Conservation (phyloP, 1,284 basidiomycete genomes). For the Rugosomyces carneus region DNA sequence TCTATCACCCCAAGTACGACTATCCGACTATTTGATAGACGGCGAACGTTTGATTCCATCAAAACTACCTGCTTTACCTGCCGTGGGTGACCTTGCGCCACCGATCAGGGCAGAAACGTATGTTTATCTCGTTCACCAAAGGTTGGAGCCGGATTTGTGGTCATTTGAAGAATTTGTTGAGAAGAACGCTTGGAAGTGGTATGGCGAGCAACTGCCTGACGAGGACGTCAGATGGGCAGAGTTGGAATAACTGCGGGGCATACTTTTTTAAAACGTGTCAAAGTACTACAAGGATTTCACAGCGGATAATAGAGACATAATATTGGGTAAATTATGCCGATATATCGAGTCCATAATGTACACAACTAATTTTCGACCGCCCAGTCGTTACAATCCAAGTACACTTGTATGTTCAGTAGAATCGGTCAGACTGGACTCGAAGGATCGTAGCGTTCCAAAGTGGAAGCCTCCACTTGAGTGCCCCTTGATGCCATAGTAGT, state of each 20-base stretch:
- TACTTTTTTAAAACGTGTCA: too few relatives aligned
- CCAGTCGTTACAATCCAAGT: background rate
- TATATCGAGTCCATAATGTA: background rate
- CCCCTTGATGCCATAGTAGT: background rate
- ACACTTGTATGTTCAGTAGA: background rate
- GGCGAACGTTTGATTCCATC: conserved; percentile 33
- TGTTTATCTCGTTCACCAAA: conserved; percentile 47
- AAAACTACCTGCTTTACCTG: conserved; percentile 35
- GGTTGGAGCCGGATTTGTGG: conserved; percentile 65
- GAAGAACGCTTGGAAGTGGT: conserved; percentile 70
- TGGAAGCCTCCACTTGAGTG: background rate
- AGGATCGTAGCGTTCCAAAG: background rate
- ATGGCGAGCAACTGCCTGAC: conserved; percentile 35
- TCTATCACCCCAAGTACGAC: conserved; percentile 36
- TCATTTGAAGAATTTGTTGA: conserved; percentile 67
- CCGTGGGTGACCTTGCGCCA: conserved; percentile 26
- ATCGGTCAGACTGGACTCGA: background rate
- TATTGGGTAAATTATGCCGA: background rate
- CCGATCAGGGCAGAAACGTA: conserved; percentile 60
- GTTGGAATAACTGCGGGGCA: conserved; percentile 4
- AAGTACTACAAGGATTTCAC: too few relatives aligned
- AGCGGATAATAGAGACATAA: background rate
- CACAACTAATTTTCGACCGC: background rate
- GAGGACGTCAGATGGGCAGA: conserved; percentile 23
- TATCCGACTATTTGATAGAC: conserved; percentile 25